These are phyloP conservation scores for Blastobotrys apis DNA, from an alignment of 1,139 yeast species.

Conservation along the genomic window DNA sequence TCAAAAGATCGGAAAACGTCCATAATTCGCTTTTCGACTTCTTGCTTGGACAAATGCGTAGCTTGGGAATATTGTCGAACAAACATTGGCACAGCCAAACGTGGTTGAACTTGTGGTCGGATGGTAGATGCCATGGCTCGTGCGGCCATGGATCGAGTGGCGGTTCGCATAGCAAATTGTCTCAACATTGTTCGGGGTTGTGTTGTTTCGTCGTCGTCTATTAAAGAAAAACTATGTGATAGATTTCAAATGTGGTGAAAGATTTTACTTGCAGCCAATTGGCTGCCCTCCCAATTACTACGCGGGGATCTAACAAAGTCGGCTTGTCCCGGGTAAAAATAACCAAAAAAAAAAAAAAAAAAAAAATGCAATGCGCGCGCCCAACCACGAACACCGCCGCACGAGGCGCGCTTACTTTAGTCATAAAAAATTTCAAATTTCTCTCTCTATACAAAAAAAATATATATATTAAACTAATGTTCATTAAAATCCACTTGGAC, in stretches of 20 bases:
- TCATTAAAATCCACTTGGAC: slow-evolving; percentile 8
- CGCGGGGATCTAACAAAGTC: too few relatives aligned
- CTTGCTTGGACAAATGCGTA: slow-evolving; percentile 21
- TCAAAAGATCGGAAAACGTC: slow-evolving; percentile 78
- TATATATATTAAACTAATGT: too few relatives aligned
- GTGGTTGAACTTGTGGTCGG: slow-evolving; percentile 9
- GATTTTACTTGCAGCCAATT: too few relatives aligned
- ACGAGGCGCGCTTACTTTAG: too few relatives aligned
- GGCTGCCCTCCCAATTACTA: too few relatives aligned
- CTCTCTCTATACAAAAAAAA: background rate
- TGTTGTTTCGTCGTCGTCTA: background rate
- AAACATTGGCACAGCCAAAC: slow-evolving; percentile 12
- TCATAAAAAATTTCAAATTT: too few relatives aligned
- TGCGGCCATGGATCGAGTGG: slow-evolving; percentile 10
- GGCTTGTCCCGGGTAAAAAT: background rate
- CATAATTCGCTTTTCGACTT: slow-evolving; percentile 69
- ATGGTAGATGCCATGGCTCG: slow-evolving; percentile 9
- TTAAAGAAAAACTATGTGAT: background rate
- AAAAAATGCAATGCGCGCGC: too few relatives aligned
- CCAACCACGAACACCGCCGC: too few relatives aligned
- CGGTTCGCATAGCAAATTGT: slow-evolving; percentile 14
- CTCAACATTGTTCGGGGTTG: slow-evolving; percentile 12
- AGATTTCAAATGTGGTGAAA: too few relatives aligned
- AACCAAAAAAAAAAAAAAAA: too few relatives aligned
- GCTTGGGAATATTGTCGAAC: slow-evolving; percentile 14